Evolutionary conservation across 495 filamentous ascomycete genomes (phyloP), one percentile per base, ranked within the genome.

Genomic region (Podospora didyma): DNA sequence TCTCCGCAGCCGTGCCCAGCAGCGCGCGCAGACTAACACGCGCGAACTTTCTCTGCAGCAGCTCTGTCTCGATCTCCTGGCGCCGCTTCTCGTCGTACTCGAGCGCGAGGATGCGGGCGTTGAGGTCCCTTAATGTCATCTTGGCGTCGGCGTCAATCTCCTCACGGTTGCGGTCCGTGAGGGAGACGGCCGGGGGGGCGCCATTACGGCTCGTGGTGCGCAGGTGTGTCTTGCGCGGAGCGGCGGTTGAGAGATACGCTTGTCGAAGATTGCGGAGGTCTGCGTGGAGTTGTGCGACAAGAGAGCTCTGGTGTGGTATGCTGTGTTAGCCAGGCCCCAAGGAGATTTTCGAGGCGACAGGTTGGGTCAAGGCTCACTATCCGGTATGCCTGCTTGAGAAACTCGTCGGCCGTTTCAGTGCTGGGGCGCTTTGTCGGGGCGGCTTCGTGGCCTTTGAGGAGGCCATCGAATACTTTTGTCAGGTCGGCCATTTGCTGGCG

Each of bases 361-460:
- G 46, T 56, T 21, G 51, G 66, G 84, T 66, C 73, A 95, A 94
- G 50, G 65, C 84, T 66, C 73, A 95, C 94, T 63, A 98, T 98
- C 72, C 86, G 82, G 73, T 96, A 90, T 47, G 94, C 94, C 76
- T 97, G 95, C 72, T 94, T 92, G 31, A 98, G 79, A 69, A 97
- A 98, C 73, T 90, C 89, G 68, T 97, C 90, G 49, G 89, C 75
- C 39, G 72, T 74, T 35, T 81, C 69, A 5, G 70, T 49, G 34
- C 73, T 77, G 57, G 82, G 78, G 26, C 70, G 63, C 22, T 65
- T 68, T 37, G 76, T 75, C 14, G 69, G 72, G 20, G 77, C 49
- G 0, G 62, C 73, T 62, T 81, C 73, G 54, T 82, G 82, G 54
- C 75, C 69, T 54, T 79, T 79, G 2, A 96, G 80, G 26, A 89